These are phyloP conservation scores for Castanea mollissima DNA, from an alignment of 306 rosid species.

Conservation along the genomic window DNA sequence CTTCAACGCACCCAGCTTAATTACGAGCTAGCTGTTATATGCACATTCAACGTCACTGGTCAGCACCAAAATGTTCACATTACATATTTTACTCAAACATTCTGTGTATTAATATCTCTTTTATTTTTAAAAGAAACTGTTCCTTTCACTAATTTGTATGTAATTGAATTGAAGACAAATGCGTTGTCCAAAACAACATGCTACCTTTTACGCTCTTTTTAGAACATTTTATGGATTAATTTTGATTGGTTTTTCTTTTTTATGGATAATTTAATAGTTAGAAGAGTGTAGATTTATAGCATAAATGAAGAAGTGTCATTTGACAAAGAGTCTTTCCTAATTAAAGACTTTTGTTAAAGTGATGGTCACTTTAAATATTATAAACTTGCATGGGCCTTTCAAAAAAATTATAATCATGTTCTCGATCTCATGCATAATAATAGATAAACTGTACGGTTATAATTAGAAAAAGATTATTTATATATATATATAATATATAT, in stretches of 20 bases:
- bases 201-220: neutral
- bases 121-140: neutral
- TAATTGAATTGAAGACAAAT: neutral
- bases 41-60: no score
- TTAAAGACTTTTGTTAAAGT: neutral
- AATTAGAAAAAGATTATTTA: neutral
- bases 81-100: no score
- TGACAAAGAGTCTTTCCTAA: neutral
- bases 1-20: no score
- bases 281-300: no score
- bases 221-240: neutral
- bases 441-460: neutral
- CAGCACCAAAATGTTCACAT: no score
- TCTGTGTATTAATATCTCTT: no score
- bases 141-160: neutral
- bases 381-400: neutral
- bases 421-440: neutral
- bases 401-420: neutral
- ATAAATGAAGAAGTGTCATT: no score
- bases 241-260: neutral
- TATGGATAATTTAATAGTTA: no score
- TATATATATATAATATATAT: no score
- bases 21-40: no score
- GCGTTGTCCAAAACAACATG: neutral
- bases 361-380: neutral